Evolutionary conservation across 495 filamentous ascomycete genomes (phyloP).

Genomic region (Clavariopsis aquatica): DNA sequence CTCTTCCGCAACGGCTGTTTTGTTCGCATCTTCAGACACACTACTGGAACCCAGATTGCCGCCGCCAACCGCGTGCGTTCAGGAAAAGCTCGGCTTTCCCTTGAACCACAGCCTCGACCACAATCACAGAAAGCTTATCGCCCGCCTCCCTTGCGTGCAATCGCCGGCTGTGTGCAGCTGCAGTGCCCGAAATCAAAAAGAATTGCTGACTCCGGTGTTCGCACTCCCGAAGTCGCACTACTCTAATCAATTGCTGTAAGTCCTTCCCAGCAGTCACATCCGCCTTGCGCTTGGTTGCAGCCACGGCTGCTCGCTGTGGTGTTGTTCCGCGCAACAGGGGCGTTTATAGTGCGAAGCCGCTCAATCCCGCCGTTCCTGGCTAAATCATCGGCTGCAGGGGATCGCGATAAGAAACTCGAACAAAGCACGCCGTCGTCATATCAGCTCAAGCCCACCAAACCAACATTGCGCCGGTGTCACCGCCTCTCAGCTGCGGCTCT

Average conservation of each 20-base stretch:
- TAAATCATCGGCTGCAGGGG: slow-evolving; percentile 37
- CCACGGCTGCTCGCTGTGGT: neutral
- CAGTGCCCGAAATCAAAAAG: slow-evolving; percentile 15
- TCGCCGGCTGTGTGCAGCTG: slow-evolving; percentile 17
- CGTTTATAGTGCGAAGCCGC: slow-evolving; percentile 3
- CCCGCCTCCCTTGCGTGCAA: slow-evolving; percentile 18
- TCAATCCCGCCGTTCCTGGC: slow-evolving; percentile 36
- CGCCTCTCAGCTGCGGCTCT: slow-evolving; percentile 31
- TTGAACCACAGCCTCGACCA: neutral
- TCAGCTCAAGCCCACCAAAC: slow-evolving; percentile 29
- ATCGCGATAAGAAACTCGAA: slow-evolving; percentile 38
- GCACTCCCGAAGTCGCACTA: neutral
- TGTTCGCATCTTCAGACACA: neutral
- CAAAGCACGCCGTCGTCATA: slow-evolving; percentile 37
- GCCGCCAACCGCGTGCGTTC: slow-evolving; percentile 22
- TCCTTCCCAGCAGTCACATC: neutral
- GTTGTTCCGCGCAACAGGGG: slow-evolving; percentile 5
- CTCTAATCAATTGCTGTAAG: neutral
- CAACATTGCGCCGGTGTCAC: slow-evolving; percentile 35
- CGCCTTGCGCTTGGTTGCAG: neutral
- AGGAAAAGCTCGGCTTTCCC: slow-evolving; percentile 29
- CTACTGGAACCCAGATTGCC: slow-evolving; percentile 1
- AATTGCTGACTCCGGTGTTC: neutral
- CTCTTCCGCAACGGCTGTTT: neutral
- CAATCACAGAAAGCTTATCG: slow-evolving; percentile 30